Base-by-base conservation (phyloP, 495 filamentous ascomycete genomes). In the Cairneyella variabilis region DNA sequence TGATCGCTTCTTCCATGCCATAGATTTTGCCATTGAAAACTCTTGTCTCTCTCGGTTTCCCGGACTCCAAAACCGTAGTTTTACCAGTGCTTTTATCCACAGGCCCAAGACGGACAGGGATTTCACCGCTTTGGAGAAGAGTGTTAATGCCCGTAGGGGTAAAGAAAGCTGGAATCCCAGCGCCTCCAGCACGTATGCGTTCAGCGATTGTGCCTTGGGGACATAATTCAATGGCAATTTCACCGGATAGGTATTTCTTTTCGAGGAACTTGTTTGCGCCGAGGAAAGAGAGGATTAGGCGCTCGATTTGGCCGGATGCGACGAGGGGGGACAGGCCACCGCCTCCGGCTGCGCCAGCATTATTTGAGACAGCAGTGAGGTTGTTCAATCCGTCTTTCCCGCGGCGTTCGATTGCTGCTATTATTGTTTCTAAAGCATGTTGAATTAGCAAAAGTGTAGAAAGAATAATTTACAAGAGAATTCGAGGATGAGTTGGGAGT, bases 161-260 rank as follows among this genome's bases (percentile, higher is more conserved):
- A 58, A 76, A 86, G 56, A 86, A 86, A 1, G 82, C 83, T 14
- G 83, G 83, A 17, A 86, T 83, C 1, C 83, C 83, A n/a, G 80
- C 80, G 9, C 83, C 83, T 0, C 80, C 83, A 3, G 82, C 80
- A 10, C 82, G 61, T 50, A 83, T 71, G 57, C 79, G 71, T 69
- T 86, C 83, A 0, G 82, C 83, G 22, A 86, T 66, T 8, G 82
- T 85, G 3, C 83, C 83, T 61, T 86, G 83, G 0, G 83, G 83
- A 51, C 79, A 83, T 18, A 86, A 66, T 59, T 86, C 83, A 32
- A 86, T 76, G 12, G 78, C 79, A 48, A 85, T 78, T 52, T 82
- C 65, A 17, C 83, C 83, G 2, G 68, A 71, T 23, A 86, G 68
- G 53, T 85, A 86, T 59, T 80, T 77, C 53, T 76, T 69, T 69